phyloP scores from a whole-genome alignment of 176 grass and related monocot genomes.

The Carex littledalei region DNA sequence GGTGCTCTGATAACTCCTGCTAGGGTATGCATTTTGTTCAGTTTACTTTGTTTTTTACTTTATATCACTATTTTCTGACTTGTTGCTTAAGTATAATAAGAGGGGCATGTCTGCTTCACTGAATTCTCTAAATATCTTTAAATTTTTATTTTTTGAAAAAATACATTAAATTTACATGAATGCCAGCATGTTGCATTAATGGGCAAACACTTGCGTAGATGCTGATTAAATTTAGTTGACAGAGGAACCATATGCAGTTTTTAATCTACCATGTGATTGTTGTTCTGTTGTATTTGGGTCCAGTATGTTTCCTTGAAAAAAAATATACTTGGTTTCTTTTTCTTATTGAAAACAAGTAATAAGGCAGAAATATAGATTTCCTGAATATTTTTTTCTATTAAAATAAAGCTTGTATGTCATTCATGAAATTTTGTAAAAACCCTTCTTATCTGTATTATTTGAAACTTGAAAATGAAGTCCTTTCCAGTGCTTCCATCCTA shows the following conservation, averaged over 20 bases:
- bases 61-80: not conserved
- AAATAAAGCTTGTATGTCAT: not conserved
- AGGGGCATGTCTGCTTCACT: not conserved
- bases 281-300: not conserved
- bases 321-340: no score
- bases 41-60: not conserved
- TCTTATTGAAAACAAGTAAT: no score
- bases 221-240: not conserved
- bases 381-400: no score
- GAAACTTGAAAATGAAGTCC: not conserved
- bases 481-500: no score
- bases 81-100: conserved; percentile 1
- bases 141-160: not conserved
- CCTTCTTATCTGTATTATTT: not conserved
- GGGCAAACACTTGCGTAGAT: not conserved
- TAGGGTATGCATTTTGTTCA: conserved; percentile 37
- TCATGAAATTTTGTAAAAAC: not conserved
- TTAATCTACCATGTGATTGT: not conserved
- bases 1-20: conserved; percentile 61
- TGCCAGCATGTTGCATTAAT: not conserved
- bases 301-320: not conserved
- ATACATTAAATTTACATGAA: not conserved
- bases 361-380: no score
- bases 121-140: not conserved
- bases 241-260: not conserved